Percentiles rank a stretch among this genome's conserved stretches.
Conservation (phyloP, 106 monocot genomes). For the Chionographis japonica region DNA sequence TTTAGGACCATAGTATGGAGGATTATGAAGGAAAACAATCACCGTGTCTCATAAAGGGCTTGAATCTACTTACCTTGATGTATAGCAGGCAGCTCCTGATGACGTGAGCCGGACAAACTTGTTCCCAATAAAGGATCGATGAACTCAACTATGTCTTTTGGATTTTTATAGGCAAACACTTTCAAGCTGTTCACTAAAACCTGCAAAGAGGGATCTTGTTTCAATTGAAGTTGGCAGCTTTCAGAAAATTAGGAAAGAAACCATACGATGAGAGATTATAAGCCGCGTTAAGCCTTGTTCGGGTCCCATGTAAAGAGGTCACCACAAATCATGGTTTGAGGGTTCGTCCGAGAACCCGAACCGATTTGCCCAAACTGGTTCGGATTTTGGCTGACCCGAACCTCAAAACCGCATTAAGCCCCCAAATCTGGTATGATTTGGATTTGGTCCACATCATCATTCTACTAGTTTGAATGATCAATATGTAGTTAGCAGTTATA, state of each 20-base stretch:
- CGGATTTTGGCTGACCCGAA: no score
- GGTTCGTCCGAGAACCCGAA: no score
- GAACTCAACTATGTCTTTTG: conserved; percentile 38
- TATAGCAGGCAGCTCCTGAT: not conserved
- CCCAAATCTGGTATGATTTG: no score
- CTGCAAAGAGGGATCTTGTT: conserved; percentile 22
- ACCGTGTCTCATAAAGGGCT: not conserved
- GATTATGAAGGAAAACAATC: not conserved
- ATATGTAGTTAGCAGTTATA: no score
- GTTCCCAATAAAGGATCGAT: conserved; percentile 7
- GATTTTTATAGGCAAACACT: conserved; percentile 48
- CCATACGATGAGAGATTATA: no score
- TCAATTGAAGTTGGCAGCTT: not conserved
- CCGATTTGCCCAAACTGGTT: no score
- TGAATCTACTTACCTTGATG: conserved; percentile 18
- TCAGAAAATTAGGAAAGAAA: not conserved
- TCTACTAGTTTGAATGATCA: no score
- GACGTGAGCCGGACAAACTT: conserved; percentile 2
- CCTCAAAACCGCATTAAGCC: no score
- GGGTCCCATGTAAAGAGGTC: no score
- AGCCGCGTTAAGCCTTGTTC: no score
- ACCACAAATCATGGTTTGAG: no score
- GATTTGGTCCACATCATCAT: no score
- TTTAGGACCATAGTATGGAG: not conserved
- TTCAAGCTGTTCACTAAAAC: conserved; percentile 43